phyloP scores from a whole-genome alignment of 2,329 filamentous ascomycete species.

The Penicillium sp. region DNA sequence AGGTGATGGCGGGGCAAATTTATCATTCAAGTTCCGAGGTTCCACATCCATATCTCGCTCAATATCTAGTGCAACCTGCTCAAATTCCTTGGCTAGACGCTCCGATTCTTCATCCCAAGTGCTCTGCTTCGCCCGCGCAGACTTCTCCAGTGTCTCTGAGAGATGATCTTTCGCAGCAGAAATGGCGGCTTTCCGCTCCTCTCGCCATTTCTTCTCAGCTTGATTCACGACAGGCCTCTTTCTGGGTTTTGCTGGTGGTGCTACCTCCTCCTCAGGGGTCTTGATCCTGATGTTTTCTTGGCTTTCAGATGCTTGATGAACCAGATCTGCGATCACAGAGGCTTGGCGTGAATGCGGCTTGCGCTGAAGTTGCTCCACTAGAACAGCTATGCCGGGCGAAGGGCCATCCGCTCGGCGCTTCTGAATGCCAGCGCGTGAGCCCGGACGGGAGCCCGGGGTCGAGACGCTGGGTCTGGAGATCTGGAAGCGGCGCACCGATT shows the following conservation, averaged over 20 bases:
- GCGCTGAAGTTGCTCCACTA: slow-evolving; percentile 42
- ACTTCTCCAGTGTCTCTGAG: slow-evolving; percentile 37
- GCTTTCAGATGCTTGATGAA: slow-evolving; percentile 14
- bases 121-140: slow-evolving; percentile 36
- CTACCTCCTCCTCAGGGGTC: slow-evolving; percentile 8
- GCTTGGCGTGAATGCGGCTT: slow-evolving; percentile 35
- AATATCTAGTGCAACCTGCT: slow-evolving; percentile 45
- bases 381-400: slow-evolving; percentile 33
- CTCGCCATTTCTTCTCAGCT: slow-evolving; percentile 41
- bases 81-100: slow-evolving; percentile 43
- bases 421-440: slow-evolving; percentile 33
- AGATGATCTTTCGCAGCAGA: slow-evolving; percentile 38
- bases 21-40: slow-evolving; percentile 4
- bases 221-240: slow-evolving; percentile 44
- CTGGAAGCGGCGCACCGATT: slow-evolving; percentile 40
- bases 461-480: slow-evolving; percentile 37
- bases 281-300: slow-evolving; percentile 1
- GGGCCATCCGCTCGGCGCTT: slow-evolving; percentile 33
- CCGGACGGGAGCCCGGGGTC: slow-evolving; percentile 24
- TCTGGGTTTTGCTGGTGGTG: slow-evolving; percentile 23
- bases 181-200: slow-evolving; percentile 34
- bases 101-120: slow-evolving; percentile 47
- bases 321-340: slow-evolving; percentile 34
- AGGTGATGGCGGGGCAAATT: slow-evolving; percentile 1
- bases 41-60: slow-evolving; percentile 34